phyloP scores from a whole-genome alignment of 495 filamentous ascomycete species.

The Penicillium alfredii region DNA sequence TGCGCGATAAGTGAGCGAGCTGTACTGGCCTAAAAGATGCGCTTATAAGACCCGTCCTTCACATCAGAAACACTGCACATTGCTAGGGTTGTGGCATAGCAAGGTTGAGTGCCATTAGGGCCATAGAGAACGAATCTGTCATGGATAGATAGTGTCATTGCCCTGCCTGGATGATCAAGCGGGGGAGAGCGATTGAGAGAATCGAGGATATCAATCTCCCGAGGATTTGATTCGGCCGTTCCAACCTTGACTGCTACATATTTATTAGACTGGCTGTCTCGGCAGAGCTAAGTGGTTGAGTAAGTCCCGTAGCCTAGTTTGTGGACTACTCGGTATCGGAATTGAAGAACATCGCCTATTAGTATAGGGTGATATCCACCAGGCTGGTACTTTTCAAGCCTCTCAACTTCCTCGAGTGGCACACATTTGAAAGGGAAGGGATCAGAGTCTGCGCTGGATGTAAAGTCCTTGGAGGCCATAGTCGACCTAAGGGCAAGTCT shows the following conservation, averaged over 20 bases:
- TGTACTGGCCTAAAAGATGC: slow-evolving; percentile 24
- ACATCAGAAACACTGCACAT: slow-evolving; percentile 18
- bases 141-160: slow-evolving; percentile 19
- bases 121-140: slow-evolving; percentile 33
- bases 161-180: slow-evolving; percentile 7
- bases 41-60: slow-evolving; percentile 16
- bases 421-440: slow-evolving; percentile 1
- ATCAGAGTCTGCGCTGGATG: slow-evolving; percentile 1
- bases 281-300: slow-evolving; percentile 24
- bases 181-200: slow-evolving; percentile 4
- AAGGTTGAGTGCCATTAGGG: slow-evolving; percentile 38
- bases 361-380: slow-evolving; percentile 38
- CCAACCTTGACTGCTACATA: slow-evolving; percentile 26
- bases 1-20: slow-evolving; percentile 37
- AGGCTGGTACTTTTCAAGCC: slow-evolving; percentile 18
- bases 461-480: neutral
- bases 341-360: slow-evolving; percentile 29
- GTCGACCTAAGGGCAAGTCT: neutral
- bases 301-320: slow-evolving; percentile 31
- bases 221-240: slow-evolving; percentile 9
- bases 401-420: slow-evolving; percentile 5
- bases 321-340: slow-evolving; percentile 33
- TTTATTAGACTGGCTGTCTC: slow-evolving; percentile 5
- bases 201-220: slow-evolving; percentile 12
- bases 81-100: slow-evolving; percentile 26